phyloP scores from a whole-genome alignment of 163 green algal genomes.

The Trebouxia gelatinosa region DNA sequence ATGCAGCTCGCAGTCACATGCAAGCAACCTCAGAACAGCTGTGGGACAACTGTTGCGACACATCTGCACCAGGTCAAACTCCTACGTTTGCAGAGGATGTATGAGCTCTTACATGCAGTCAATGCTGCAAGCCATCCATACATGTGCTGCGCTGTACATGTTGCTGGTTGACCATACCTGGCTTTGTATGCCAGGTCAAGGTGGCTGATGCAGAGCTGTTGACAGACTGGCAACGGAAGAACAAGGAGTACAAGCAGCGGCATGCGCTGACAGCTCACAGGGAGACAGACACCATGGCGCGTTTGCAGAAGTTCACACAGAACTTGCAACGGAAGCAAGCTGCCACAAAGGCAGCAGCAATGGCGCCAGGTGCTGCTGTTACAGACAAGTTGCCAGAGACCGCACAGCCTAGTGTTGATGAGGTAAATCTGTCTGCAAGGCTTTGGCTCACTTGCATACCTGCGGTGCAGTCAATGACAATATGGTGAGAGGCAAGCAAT shows the following conservation, averaged over 20 bases:
- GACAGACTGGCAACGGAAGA: conserved; percentile 68
- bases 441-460: neutral
- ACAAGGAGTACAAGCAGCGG: conserved; percentile 71
- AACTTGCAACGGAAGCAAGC: neutral
- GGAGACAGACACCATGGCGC: conserved; percentile 63
- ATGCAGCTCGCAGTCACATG: neutral
- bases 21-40: neutral
- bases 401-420: no score
- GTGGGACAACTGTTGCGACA: no score
- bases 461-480: neutral
- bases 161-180: neutral
- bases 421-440: no score
- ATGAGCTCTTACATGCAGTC: no score
- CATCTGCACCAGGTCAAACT: no score
- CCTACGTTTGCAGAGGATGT: no score
- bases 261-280: conserved; percentile 59
- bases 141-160: neutral
- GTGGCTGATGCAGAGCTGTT: conserved; percentile 60
- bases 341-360: no score
- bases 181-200: conserved; percentile 3
- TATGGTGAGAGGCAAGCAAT: no score
- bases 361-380: no score
- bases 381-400: no score
- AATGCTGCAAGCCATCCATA: neutral
- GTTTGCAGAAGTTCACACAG: conserved; percentile 49